Evolutionary conservation across 1,139 yeast species (phyloP).

Genomic region (Yamadazyma conglobata): DNA sequence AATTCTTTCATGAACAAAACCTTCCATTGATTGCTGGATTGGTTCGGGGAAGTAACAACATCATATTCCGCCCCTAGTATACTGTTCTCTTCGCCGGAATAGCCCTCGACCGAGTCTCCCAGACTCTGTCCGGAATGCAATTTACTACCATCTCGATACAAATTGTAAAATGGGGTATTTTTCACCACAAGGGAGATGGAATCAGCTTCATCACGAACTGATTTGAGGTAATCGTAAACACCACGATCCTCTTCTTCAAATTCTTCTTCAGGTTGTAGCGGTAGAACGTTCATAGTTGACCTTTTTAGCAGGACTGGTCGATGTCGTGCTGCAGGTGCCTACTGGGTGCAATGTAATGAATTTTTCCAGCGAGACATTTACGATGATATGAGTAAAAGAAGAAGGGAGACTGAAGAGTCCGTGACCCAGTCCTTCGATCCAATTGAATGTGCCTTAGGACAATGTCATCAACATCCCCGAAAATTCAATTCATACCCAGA

Average conservation of each 20-base stretch:
- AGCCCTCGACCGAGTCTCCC: conserved; percentile 7
- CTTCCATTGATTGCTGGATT: too few relatives aligned
- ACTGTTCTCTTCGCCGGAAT: conserved; percentile 8
- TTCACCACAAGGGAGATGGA: too few relatives aligned
- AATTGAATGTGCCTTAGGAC: neutral
- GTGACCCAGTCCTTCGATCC: neutral
- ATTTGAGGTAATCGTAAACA: conserved; percentile 25
- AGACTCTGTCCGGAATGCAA: too few relatives aligned
- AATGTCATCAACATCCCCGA: conserved; percentile 3
- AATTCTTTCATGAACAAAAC: conserved; percentile 10
- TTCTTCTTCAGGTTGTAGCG: too few relatives aligned
- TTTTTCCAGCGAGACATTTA: too few relatives aligned
- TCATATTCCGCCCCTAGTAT: neutral
- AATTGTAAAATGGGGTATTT: too few relatives aligned
- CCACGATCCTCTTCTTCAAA: conserved; percentile 11
- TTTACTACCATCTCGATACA: too few relatives aligned
- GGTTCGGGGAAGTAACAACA: too few relatives aligned
- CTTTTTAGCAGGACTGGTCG: too few relatives aligned
- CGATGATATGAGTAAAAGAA: conserved; percentile 15
- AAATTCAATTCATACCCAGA: conserved; percentile 17
- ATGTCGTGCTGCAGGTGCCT: too few relatives aligned
- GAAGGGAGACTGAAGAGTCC: conserved; percentile 11
- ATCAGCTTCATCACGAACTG: conserved; percentile 3
- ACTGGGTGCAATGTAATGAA: too few relatives aligned
- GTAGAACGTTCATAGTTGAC: too few relatives aligned